phyloP scores from a whole-genome alignment of 192 early-diverging fungal species.

The Funneliformis geosporum region DNA sequence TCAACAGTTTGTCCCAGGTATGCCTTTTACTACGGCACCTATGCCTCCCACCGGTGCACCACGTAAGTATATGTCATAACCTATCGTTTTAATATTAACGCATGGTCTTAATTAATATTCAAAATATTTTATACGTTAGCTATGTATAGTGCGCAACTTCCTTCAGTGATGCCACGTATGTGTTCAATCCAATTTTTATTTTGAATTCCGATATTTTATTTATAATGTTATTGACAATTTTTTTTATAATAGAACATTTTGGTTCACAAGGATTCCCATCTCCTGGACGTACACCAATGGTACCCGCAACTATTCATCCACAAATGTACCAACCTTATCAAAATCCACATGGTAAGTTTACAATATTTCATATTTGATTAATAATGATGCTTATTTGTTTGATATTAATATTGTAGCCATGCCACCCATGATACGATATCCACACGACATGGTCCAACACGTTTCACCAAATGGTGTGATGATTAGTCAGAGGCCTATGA shows the following conservation, averaged over 20 bases:
- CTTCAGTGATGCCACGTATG: slow-evolving; percentile 48
- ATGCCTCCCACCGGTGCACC: slow-evolving; percentile 40
- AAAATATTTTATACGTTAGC: slow-evolving; percentile 9
- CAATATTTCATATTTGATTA: neutral
- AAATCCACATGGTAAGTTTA: slow-evolving; percentile 42
- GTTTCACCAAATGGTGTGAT: slow-evolving; percentile 45
- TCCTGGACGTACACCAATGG: slow-evolving; percentile 52
- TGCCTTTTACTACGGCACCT: slow-evolving; percentile 40
- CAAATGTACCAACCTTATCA: slow-evolving; percentile 56
- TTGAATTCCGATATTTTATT: neutral
- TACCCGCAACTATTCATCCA: slow-evolving; percentile 53
- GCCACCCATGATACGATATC: slow-evolving; percentile 60
- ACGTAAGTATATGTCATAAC: neutral
- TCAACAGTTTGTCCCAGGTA: slow-evolving; percentile 42
- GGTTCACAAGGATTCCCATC: slow-evolving; percentile 54
- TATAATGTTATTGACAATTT: neutral
- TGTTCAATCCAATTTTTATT: neutral
- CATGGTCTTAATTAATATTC: neutral
- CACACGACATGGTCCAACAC: slow-evolving; percentile 52
- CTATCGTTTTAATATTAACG: neutral
- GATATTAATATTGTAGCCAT: slow-evolving; percentile 34
- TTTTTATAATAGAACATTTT: slow-evolving; percentile 44
- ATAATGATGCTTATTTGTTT: neutral
- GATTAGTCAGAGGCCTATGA: slow-evolving; percentile 51
- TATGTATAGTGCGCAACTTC: slow-evolving; percentile 53